phyloP scores from a whole-genome alignment of 768 basidiomycete species.

The Mycena chlorophos region DNA sequence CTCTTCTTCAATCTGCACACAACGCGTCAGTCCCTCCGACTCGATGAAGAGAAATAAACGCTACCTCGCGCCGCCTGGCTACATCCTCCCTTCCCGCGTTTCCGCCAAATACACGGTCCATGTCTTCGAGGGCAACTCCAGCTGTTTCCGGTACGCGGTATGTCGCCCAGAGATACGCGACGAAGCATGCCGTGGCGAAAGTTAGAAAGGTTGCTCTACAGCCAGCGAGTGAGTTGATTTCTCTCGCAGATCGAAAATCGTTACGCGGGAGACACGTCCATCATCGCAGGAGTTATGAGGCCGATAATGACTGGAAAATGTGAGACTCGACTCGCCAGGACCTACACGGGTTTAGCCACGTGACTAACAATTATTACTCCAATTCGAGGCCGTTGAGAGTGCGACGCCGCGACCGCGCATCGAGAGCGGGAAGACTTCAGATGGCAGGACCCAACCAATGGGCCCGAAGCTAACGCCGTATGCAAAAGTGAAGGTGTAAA shows the following conservation, averaged over 20 bases:
- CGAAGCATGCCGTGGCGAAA: constrained; percentile 63
- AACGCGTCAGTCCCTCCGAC: background rate
- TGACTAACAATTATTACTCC: constrained; percentile 74
- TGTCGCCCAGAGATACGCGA: constrained; percentile 72
- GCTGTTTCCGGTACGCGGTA: constrained; percentile 75
- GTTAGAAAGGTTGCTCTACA: constrained; percentile 65
- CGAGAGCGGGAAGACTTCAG: constrained; percentile 79
- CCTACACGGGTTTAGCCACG: background rate
- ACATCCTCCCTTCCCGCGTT: constrained; percentile 58
- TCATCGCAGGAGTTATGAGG: constrained; percentile 64
- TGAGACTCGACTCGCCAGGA: background rate
- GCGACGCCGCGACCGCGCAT: constrained; percentile 82
- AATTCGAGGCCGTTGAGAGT: constrained; percentile 82
- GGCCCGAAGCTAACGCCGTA: constrained; percentile 81
- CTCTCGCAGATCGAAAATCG: constrained; percentile 11
- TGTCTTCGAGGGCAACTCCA: constrained; percentile 72
- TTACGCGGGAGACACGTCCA: constrained; percentile 60
- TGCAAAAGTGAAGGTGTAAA: constrained; percentile 74
- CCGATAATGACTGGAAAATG: constrained; percentile 76
- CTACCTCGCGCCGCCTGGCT: constrained; percentile 53
- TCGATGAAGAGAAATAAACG: constrained; percentile 5
- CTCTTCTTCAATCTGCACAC: constrained; percentile 55
- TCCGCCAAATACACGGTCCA: constrained; percentile 66
- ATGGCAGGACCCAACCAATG: constrained; percentile 81
- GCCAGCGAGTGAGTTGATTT: background rate